phyloP scores from a whole-genome alignment of 75 land plant genomes.

The Larix kaempferi region DNA sequence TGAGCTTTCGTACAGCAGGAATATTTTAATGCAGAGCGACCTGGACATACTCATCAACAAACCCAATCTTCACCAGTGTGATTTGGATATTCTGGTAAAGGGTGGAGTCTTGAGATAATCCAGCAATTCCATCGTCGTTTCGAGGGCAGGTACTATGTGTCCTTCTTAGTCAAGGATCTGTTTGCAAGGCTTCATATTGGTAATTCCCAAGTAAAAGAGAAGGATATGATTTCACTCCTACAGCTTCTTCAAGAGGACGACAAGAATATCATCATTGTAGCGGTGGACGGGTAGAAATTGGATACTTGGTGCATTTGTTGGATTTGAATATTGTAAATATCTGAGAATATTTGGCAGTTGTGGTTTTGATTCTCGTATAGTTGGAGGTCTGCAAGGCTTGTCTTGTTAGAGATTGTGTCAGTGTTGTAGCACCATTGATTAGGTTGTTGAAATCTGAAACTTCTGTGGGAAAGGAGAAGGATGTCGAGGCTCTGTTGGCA shows the following conservation, averaged over 20 bases:
- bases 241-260: conserved; percentile 50
- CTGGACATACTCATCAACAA: too few relatives aligned
- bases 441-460: conserved; percentile 54
- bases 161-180: conserved; percentile 53
- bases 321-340: conserved; percentile 27
- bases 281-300: too few relatives aligned
- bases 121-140: too few relatives aligned
- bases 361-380: conserved; percentile 34
- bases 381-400: conserved; percentile 34
- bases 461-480: conserved; percentile 38
- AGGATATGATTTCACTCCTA: conserved; percentile 43
- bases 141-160: too few relatives aligned
- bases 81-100: too few relatives aligned
- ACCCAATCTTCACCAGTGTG: too few relatives aligned
- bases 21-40: too few relatives aligned
- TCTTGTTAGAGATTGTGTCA: too few relatives aligned
- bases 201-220: conserved; percentile 33
- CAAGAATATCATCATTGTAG: conserved; percentile 42
- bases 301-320: too few relatives aligned
- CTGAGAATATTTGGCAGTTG: conserved; percentile 45
- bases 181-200: conserved; percentile 68
- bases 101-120: too few relatives aligned
- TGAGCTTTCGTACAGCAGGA: too few relatives aligned
- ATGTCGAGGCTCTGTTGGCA: conserved; percentile 39
- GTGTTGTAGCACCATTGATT: conserved; percentile 52